A percentile compares a stretch with the other conserved stretches of the same genome.
Conservation (phyloP, 2,329 filamentous ascomycete species). For the Fusarium tricinctum region DNA sequence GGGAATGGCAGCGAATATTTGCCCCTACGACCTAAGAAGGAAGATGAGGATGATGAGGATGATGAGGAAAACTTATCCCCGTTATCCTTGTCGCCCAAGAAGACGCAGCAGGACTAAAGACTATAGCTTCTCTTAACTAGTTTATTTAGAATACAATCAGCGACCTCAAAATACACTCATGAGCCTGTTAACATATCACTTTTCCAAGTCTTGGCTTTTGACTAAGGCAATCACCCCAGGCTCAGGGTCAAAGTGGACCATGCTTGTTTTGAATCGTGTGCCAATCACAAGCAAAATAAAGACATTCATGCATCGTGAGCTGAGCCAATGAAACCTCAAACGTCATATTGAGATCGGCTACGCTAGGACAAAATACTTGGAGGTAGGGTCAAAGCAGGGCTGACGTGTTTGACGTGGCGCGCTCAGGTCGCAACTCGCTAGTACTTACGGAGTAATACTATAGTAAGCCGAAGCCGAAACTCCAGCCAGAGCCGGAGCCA, state of each 20-base stretch:
- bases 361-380: constrained; percentile 34
- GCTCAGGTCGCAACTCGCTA: not conserved
- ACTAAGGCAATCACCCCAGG: not conserved
- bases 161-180: not conserved
- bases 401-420: constrained; percentile 45
- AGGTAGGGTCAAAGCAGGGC: constrained; percentile 39
- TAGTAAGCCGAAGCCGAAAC: constrained; percentile 9
- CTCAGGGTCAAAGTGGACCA: not conserved
- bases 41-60: too few relatives aligned
- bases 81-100: too few relatives aligned
- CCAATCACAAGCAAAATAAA: constrained; percentile 9
- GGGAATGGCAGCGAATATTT: too few relatives aligned
- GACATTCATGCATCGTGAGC: constrained; percentile 26
- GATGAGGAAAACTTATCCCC: too few relatives aligned
- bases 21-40: too few relatives aligned
- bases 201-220: not conserved
- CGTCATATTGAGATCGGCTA: constrained; percentile 30
- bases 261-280: constrained; percentile 15
- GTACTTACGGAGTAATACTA: not conserved
- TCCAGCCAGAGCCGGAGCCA: too few relatives aligned
- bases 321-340: constrained; percentile 34
- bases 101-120: not conserved
- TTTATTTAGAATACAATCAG: not conserved
- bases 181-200: not conserved
- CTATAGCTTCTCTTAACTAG: not conserved